These are phyloP conservation scores for Debaryomycetaceae sp. DNA, from an alignment of 1,139 yeast genomes.

Conservation along the genomic window DNA sequence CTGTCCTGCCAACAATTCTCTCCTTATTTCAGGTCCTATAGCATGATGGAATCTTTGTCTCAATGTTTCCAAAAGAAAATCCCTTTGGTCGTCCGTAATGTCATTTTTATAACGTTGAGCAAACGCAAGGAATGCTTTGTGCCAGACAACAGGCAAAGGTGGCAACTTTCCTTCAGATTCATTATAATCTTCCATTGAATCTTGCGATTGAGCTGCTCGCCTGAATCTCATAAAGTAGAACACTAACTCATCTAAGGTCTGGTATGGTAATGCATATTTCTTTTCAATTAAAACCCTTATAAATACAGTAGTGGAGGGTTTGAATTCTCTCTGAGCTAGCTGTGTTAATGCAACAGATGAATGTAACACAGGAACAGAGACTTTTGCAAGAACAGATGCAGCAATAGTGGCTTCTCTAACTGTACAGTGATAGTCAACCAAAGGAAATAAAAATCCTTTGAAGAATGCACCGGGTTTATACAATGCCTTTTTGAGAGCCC, in stretches of 20 bases:
- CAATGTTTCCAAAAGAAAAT: constrained; percentile 83
- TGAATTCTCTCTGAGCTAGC: constrained; percentile 76
- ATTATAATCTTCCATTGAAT: constrained; percentile 25
- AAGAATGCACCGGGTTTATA: constrained; percentile 98
- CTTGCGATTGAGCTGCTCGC: constrained; percentile 39
- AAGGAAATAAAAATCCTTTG: constrained; percentile 91
- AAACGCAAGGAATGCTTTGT: constrained; percentile 88
- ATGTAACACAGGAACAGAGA: constrained; percentile 91
- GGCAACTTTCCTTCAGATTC: constrained; percentile 45
- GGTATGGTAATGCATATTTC: constrained; percentile 94
- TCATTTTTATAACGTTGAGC: constrained; percentile 96
- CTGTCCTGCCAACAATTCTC: constrained; percentile 84
- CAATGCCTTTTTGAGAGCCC: constrained; percentile 86
- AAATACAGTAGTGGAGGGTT: constrained; percentile 87
- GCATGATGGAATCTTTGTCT: constrained; percentile 86
- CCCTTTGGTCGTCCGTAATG: constrained; percentile 96
- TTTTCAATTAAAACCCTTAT: constrained; percentile 87
- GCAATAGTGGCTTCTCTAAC: constrained; percentile 94
- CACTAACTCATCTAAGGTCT: constrained; percentile 92
- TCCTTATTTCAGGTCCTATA: constrained; percentile 91
- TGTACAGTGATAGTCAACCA: constrained; percentile 80
- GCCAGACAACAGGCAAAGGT: constrained; percentile 95
- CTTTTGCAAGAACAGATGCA: constrained; percentile 84
- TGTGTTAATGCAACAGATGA: constrained; percentile 93
- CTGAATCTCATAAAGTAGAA: constrained; percentile 91